Evolutionary conservation across 2,329 filamentous ascomycete species (phyloP).

Genomic region (Diaporthe humulicola): DNA sequence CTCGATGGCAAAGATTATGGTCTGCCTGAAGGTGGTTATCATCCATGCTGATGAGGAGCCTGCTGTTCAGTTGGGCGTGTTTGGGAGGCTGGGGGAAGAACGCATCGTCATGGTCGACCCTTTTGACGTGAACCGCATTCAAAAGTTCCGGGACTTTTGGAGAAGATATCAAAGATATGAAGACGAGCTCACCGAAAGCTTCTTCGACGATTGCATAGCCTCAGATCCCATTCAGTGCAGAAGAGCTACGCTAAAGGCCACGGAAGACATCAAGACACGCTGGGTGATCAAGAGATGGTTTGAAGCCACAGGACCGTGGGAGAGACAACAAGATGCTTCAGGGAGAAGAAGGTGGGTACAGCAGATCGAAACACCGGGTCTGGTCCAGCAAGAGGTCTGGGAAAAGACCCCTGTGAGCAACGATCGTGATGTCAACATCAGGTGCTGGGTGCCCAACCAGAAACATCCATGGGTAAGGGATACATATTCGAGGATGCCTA

Average conservation of each 20-base stretch:
- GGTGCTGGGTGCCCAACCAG: not conserved
- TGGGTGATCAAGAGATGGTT: slow-evolving; percentile 17
- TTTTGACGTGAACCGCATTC: not conserved
- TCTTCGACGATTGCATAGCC: not conserved
- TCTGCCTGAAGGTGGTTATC: not conserved
- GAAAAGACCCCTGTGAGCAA: not conserved
- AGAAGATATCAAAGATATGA: not conserved
- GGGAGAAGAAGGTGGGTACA: not conserved
- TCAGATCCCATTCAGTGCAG: not conserved
- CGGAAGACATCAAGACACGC: not conserved
- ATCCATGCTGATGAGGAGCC: not conserved
- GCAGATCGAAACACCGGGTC: not conserved
- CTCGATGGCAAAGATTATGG: not conserved
- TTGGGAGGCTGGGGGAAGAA: slow-evolving; percentile 6
- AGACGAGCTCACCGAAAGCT: not conserved
- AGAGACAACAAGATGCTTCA: not conserved
- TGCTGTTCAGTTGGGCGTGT: slow-evolving; percentile 2
- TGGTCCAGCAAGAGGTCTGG: slow-evolving; percentile 7
- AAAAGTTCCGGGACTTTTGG: slow-evolving; percentile 14
- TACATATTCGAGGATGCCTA: slow-evolving; percentile 9
- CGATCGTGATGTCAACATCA: not conserved
- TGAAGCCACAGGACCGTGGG: not conserved
- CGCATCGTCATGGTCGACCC: slow-evolving; percentile 13
- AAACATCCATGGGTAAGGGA: slow-evolving; percentile 10
- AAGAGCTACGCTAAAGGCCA: not conserved